These are phyloP conservation scores for Nasturtium officinale DNA, from an alignment of 345 rosid genomes.

Conservation along the genomic window DNA sequence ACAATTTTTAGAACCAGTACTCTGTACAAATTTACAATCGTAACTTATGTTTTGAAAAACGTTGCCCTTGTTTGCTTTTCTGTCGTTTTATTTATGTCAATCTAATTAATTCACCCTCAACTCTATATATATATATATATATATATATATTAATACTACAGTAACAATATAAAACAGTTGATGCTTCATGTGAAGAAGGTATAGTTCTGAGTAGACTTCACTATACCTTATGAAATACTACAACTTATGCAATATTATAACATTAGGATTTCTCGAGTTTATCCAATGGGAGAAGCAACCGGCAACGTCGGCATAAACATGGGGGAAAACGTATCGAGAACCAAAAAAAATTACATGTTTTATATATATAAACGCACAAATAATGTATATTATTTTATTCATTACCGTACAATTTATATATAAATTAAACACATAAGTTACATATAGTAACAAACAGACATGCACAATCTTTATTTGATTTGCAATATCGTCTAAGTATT, in stretches of 20 bases:
- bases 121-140: constrained; percentile 25
- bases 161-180: constrained; percentile 14
- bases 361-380: constrained; percentile 2
- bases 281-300: constrained; percentile 43
- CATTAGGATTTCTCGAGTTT: constrained; percentile 33
- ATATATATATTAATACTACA: constrained; percentile 14
- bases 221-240: constrained; percentile 20
- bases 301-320: constrained; percentile 41
- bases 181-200: constrained; percentile 18
- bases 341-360: constrained; percentile 12
- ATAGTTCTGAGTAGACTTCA: constrained; percentile 30
- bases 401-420: constrained; percentile 27
- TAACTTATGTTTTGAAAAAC: constrained; percentile 2
- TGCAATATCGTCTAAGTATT: constrained; percentile 31
- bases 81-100: constrained; percentile 30
- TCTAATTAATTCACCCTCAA: constrained; percentile 19
- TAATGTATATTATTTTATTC: constrained; percentile 16
- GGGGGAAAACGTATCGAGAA: constrained; percentile 35
- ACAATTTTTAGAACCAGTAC: constrained; percentile 30
- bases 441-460: constrained; percentile 20
- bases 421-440: constrained; percentile 20
- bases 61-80: constrained; percentile 19
- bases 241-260: constrained; percentile 32
- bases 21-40: neutral
- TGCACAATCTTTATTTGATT: constrained; percentile 26